Evolutionary conservation across 495 filamentous ascomycete species (phyloP).

Genomic region (Hypomontagnella monticulosa): DNA sequence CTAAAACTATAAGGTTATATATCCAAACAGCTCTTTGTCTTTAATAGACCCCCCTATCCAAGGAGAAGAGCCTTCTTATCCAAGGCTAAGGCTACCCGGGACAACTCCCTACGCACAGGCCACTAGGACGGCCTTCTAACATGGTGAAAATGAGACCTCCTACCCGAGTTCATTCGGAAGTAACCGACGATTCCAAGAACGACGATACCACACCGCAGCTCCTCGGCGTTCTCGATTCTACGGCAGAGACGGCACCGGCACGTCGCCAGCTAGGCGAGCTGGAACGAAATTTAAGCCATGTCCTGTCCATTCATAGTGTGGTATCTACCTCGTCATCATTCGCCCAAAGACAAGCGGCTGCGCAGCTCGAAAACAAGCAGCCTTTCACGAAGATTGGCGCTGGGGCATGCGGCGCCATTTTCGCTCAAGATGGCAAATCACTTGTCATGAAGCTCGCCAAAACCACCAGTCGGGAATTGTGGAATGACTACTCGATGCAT

Average conservation of each 20-base stretch:
- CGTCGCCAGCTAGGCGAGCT: background rate
- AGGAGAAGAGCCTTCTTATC: no score
- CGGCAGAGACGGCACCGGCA: background rate
- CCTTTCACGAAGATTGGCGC: conserved; percentile 9
- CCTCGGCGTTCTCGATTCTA: no score
- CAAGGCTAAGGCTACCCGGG: no score
- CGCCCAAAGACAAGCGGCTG: background rate
- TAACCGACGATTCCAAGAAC: no score
- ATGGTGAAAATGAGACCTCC: no score
- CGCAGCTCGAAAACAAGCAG: background rate
- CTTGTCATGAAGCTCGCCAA: conserved; percentile 9
- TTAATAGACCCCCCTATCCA: no score
- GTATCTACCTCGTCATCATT: background rate
- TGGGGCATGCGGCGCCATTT: conserved; percentile 5
- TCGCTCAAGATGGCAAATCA: background rate
- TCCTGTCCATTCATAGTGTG: background rate
- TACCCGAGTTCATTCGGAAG: no score
- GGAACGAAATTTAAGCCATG: background rate
- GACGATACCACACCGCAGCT: no score
- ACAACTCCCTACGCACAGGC: no score
- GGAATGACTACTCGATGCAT: conserved; percentile 16
- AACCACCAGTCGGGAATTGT: background rate
- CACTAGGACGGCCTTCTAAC: no score
- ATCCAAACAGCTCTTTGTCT: no score
- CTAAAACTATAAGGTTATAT: no score